phyloP scores from a whole-genome alignment of 2,329 filamentous ascomycete species.

The Penicillium nordicum region DNA sequence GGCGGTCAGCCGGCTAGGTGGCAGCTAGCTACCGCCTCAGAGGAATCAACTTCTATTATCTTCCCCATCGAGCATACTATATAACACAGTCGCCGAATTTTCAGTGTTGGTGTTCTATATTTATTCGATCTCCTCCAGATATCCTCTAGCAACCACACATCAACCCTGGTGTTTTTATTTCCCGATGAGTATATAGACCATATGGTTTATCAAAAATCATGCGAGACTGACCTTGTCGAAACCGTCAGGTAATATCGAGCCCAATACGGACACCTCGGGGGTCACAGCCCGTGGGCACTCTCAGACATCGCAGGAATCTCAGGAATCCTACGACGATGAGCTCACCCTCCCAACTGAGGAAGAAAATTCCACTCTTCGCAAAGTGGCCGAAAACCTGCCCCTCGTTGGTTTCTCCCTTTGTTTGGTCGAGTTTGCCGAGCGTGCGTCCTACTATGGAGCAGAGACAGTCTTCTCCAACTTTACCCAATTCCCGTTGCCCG shows the following conservation, averaged over 20 bases:
- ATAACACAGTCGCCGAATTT: background rate
- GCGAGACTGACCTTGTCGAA: background rate
- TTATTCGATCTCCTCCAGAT: background rate
- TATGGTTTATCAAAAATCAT: background rate
- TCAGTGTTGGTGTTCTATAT: background rate
- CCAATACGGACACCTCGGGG: background rate
- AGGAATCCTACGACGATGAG: slow-evolving; percentile 1
- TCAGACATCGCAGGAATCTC: background rate
- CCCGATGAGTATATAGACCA: background rate
- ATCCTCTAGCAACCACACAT: background rate
- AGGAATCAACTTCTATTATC: too few relatives aligned
- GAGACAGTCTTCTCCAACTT: slow-evolving; percentile 59
- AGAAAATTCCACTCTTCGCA: slow-evolving; percentile 46
- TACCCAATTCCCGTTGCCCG: slow-evolving; percentile 58
- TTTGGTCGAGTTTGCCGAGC: slow-evolving; percentile 58
- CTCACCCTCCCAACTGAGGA: slow-evolving; percentile 47
- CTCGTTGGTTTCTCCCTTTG: slow-evolving; percentile 56
- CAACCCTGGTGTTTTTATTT: background rate
- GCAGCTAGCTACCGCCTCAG: too few relatives aligned
- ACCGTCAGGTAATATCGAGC: background rate
- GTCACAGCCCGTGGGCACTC: background rate
- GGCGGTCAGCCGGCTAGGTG: too few relatives aligned
- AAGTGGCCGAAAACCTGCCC: slow-evolving; percentile 52
- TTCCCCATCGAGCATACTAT: too few relatives aligned
- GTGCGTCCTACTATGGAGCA: slow-evolving; percentile 60